Percentiles rank a stretch among this genome's conserved stretches.
Evolutionary conservation across 805 yeast genomes (phyloP).

Genomic region (Peterozyma toletana): DNA sequence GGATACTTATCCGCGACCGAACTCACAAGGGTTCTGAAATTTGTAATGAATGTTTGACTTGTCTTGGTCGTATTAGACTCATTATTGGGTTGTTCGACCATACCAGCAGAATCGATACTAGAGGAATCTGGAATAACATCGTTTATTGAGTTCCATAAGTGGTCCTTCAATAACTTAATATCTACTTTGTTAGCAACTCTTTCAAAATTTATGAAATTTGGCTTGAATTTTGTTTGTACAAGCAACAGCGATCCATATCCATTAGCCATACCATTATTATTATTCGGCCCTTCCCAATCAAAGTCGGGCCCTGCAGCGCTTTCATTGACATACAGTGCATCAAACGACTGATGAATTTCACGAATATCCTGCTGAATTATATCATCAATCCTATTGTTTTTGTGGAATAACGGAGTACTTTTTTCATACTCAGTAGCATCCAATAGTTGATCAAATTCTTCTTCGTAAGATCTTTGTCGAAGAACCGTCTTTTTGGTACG

Average conservation of each 20-base stretch:
- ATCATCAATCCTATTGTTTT: slow-evolving; percentile 6
- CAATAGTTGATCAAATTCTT: slow-evolving; percentile 25
- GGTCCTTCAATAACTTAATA: slow-evolving; percentile 36
- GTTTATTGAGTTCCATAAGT: slow-evolving; percentile 35
- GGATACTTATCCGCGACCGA: slow-evolving; percentile 31
- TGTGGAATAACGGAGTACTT: slow-evolving; percentile 18
- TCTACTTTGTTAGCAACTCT: slow-evolving; percentile 42
- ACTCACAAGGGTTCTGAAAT: slow-evolving; percentile 9
- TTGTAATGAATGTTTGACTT: slow-evolving; percentile 14
- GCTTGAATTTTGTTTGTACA: slow-evolving; percentile 12
- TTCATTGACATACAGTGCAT: slow-evolving; percentile 8
- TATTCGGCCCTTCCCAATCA: slow-evolving; percentile 27
- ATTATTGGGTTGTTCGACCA: slow-evolving; percentile 10
- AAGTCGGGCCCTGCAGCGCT: background rate
- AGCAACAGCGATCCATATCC: slow-evolving; percentile 13
- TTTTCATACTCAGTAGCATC: slow-evolving; percentile 41
- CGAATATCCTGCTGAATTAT: slow-evolving; percentile 11
- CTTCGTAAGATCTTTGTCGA: slow-evolving; percentile 1
- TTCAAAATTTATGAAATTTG: slow-evolving; percentile 32
- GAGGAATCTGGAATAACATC: slow-evolving; percentile 17
- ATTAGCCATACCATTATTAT: slow-evolving; percentile 26
- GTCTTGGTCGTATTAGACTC: slow-evolving; percentile 2
- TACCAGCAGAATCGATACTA: slow-evolving; percentile 20
- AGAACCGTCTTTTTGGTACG: slow-evolving; percentile 13
- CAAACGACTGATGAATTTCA: slow-evolving; percentile 17